These are phyloP conservation scores for Cardamine chenopodiifolia DNA, from an alignment of 345 rosid genomes.

Conservation along the genomic window DNA sequence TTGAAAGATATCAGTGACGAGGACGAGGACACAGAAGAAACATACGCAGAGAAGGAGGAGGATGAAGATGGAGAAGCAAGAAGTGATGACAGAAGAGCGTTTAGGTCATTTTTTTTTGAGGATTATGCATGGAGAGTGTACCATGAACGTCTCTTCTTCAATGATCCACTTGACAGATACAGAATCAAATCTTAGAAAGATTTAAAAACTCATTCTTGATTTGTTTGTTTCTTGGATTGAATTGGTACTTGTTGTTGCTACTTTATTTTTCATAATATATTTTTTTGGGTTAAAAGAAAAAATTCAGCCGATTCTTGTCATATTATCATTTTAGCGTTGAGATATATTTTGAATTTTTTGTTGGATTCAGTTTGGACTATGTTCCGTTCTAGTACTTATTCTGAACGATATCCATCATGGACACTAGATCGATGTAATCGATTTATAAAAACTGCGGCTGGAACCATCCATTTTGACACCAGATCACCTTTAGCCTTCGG, in stretches of 20 bases:
- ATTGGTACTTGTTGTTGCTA: conserved; percentile 1
- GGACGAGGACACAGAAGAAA: conserved; percentile 34
- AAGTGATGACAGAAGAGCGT: conserved; percentile 32
- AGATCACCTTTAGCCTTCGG: background rate
- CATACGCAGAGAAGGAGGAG: conserved; percentile 21
- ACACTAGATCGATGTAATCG: too few species aligned
- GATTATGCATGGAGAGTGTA: conserved; percentile 87
- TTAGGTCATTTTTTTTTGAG: conserved; percentile 63
- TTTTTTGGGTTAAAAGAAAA: background rate
- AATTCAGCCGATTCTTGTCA: background rate
- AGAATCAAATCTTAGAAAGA: conserved; percentile 34
- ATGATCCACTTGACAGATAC: conserved; percentile 73
- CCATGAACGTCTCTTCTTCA: conserved; percentile 60
- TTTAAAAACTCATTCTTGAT: background rate
- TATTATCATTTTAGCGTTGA: background rate
- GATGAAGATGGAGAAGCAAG: conserved; percentile 7
- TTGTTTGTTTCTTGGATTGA: conserved; percentile 13
- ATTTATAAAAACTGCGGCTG: too few species aligned
- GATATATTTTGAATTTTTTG: background rate
- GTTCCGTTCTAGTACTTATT: background rate
- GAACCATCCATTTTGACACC: background rate
- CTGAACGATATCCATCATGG: too few species aligned
- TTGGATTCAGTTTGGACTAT: background rate
- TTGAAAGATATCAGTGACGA: conserved; percentile 30
- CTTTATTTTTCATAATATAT: background rate